These are phyloP conservation scores for Fraxinus sp. DNA, from an alignment of 305 asterid genomes.

Conservation along the genomic window DNA sequence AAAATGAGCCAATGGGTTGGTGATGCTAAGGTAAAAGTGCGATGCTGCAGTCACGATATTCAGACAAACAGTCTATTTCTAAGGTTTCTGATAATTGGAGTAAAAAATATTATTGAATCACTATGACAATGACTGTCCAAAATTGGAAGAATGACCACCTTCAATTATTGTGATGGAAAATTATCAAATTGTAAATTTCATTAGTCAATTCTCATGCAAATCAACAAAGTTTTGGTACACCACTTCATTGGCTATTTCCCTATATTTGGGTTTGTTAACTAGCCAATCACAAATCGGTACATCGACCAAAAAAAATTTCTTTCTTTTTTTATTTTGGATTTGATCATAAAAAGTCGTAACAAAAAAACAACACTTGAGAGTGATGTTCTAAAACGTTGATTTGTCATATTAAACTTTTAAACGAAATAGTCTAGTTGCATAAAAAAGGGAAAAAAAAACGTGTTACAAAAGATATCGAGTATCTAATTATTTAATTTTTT, in stretches of 20 bases:
- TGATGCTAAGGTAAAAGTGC: neutral
- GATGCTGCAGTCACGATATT: neutral
- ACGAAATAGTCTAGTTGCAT: neutral
- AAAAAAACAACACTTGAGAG: neutral
- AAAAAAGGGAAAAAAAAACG: neutral
- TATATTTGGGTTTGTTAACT: slow-evolving; percentile 26
- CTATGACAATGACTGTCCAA: slow-evolving; percentile 28
- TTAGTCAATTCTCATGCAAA: slow-evolving; percentile 41
- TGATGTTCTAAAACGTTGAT: neutral
- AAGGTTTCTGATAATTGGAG: neutral
- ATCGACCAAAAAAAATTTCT: neutral
- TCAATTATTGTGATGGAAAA: slow-evolving; percentile 5
- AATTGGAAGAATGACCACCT: slow-evolving; percentile 14
- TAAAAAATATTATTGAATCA: neutral
- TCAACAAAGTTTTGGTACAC: slow-evolving; percentile 34
- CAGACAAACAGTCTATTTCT: slow-evolving; percentile 37
- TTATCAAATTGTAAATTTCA: slow-evolving; percentile 25
- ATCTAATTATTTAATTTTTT: neutral
- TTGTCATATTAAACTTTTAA: neutral
- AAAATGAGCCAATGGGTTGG: slow-evolving; percentile 21
- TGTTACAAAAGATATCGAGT: neutral
- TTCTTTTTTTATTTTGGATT: neutral
- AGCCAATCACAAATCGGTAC: slow-evolving; percentile 38
- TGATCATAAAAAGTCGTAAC: neutral
- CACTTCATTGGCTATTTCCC: slow-evolving; percentile 32